Evolutionary conservation across 495 filamentous ascomycete species (phyloP).

Genomic region (Daldinia vernicosa): DNA sequence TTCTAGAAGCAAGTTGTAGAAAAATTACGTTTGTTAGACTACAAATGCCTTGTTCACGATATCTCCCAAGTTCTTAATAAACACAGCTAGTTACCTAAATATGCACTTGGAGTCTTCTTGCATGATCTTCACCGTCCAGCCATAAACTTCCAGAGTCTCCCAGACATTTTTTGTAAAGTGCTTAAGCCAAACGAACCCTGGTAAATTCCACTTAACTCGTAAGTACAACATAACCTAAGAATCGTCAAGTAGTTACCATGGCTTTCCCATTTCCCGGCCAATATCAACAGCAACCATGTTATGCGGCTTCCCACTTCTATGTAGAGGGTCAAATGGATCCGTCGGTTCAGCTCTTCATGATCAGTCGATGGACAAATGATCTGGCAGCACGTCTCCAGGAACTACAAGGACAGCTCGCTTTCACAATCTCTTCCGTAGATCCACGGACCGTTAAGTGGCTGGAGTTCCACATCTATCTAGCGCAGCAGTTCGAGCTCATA

Average conservation of each 20-base stretch:
- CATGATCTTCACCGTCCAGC: neutral
- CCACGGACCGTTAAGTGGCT: neutral
- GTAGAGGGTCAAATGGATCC: neutral
- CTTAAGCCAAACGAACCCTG: neutral
- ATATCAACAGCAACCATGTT: neutral
- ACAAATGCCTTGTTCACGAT: neutral
- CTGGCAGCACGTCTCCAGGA: neutral
- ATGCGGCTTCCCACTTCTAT: neutral
- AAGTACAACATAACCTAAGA: neutral
- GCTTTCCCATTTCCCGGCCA: neutral
- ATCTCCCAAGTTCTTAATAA: neutral
- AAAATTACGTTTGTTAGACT: neutral
- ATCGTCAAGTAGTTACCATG: neutral
- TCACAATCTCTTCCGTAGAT: neutral
- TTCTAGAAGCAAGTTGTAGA: neutral
- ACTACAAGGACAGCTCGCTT: neutral
- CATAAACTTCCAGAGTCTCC: neutral
- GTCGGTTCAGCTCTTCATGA: neutral
- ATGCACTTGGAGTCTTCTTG: neutral
- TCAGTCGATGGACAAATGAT: neutral
- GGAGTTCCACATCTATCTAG: slow-evolving; percentile 4
- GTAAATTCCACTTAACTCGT: neutral
- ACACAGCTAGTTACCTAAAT: neutral
- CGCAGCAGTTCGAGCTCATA: slow-evolving; percentile 1
- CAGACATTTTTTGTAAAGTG: neutral